Evolutionary conservation across 352 stramenopile species (phyloP).

Genomic region (Thraustochytrium sp.): DNA sequence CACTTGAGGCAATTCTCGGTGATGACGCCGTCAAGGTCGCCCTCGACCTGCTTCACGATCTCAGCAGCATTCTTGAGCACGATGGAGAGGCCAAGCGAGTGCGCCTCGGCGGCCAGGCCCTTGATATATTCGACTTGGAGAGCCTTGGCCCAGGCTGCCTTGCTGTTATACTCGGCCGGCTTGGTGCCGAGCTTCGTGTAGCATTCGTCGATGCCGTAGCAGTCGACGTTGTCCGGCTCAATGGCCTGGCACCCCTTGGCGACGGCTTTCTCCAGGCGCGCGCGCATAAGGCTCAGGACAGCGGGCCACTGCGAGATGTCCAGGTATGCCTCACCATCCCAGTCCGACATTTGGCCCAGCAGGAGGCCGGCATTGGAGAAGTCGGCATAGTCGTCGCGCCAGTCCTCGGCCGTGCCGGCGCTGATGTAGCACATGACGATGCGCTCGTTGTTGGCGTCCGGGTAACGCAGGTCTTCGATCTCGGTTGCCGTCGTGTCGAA

Average conservation of each 20-base stretch:
- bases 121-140: constrained; percentile 32
- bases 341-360: neutral
- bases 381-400: neutral
- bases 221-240: constrained; percentile 35
- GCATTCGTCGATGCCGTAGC: constrained; percentile 12
- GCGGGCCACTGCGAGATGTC: neutral
- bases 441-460: neutral
- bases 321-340: neutral
- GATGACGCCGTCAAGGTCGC: neutral
- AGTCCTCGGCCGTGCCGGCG: constrained; percentile 23
- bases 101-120: neutral
- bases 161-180: neutral
- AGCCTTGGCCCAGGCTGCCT: constrained; percentile 24
- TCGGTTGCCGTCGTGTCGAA: neutral
- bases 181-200: neutral
- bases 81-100: neutral
- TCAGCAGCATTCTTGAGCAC: constrained; percentile 5
- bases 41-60: neutral
- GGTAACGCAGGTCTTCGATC: neutral
- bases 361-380: neutral
- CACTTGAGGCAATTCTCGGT: constrained; percentile 17
- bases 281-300: neutral
- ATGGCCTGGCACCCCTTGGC: constrained; percentile 11
- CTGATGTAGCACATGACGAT: constrained; percentile 40
- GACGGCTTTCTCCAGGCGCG: neutral